These are phyloP conservation scores for Collariella sp. DNA, from an alignment of 495 filamentous ascomycete genomes.

Conservation along the genomic window DNA sequence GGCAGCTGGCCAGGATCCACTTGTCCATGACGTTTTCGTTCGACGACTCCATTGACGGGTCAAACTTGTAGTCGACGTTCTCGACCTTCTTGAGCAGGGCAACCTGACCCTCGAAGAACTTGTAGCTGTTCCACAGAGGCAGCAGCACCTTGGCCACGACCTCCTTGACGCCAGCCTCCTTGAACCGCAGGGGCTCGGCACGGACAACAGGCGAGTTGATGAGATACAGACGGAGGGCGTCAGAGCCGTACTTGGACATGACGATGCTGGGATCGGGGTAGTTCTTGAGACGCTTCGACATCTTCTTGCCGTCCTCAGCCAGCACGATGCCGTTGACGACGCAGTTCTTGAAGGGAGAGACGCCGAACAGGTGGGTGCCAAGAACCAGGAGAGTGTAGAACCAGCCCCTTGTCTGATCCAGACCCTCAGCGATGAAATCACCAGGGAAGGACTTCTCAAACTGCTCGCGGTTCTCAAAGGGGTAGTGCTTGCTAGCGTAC, in stretches of 20 bases:
- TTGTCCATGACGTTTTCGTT: conserved; percentile 94
- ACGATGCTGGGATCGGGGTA: conserved; percentile 85
- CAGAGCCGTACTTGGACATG: conserved; percentile 84
- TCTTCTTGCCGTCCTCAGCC: conserved; percentile 94
- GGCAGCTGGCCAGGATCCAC: conserved; percentile 91
- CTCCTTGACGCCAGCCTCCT: conserved; percentile 89
- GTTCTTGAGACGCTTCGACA: conserved; percentile 97
- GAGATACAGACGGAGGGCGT: conserved; percentile 87
- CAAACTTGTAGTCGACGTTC: conserved; percentile 67
- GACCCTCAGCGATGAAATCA: conserved; percentile 94
- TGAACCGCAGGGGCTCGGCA: conserved; percentile 84
- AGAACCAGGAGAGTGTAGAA: conserved; percentile 92
- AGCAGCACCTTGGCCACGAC: conserved; percentile 90
- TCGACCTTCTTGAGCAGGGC: conserved; percentile 83
- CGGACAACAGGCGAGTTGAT: conserved; percentile 97
- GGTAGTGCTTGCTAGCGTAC: conserved; percentile 87
- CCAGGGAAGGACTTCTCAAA: conserved; percentile 80
- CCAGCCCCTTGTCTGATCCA: conserved; percentile 78
- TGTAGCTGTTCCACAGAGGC: conserved; percentile 95
- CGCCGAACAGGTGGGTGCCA: conserved; percentile 82
- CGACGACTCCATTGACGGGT: conserved; percentile 60
- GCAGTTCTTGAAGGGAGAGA: conserved; percentile 90
- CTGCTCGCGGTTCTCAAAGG: conserved; percentile 81
- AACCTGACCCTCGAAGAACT: conserved; percentile 97
- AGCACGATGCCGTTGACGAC: conserved; percentile 96